Evolutionary conservation across 2,329 filamentous ascomycete species (phyloP).

Genomic region (Aspergillus sp.): DNA sequence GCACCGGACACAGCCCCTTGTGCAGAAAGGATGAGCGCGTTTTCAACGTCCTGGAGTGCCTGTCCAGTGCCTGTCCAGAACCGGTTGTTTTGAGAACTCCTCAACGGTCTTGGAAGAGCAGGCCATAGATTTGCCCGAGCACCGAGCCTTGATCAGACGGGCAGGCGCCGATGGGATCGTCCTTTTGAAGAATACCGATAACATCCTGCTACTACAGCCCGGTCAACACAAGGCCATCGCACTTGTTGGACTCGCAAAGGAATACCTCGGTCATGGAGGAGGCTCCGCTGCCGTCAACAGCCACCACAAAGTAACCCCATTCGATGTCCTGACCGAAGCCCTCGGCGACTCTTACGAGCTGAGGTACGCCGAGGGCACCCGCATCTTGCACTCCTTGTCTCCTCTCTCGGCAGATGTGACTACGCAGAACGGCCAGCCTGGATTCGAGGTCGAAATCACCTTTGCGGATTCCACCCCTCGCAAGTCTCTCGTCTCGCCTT

Average conservation of each 20-base stretch:
- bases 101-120: neutral
- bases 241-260: conserved; percentile 1
- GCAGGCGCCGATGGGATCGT: conserved; percentile 10
- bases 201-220: neutral
- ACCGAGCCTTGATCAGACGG: conserved; percentile 8
- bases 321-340: conserved; percentile 3
- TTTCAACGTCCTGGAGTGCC: conserved; percentile 2
- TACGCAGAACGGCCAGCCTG: too few species aligned
- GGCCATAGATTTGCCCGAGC: conserved; percentile 8
- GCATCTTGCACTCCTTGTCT: too few species aligned
- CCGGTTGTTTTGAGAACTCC: conserved; percentile 1
- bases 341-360: too few species aligned
- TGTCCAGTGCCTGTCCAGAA: too few species aligned
- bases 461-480: too few species aligned
- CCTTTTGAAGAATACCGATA: conserved; percentile 7
- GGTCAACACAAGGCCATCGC: conserved; percentile 1
- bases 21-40: conserved; percentile 5
- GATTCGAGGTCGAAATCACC: too few species aligned
- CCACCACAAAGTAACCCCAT: conserved; percentile 4
- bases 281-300: conserved; percentile 13
- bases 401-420: too few species aligned
- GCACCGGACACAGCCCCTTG: neutral
- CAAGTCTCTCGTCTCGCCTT: too few species aligned
- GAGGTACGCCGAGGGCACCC: too few species aligned
- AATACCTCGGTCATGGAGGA: conserved; percentile 11